These are phyloP conservation scores for Penicillium verrucosum DNA, from an alignment of 2,329 filamentous ascomycete genomes.

Conservation along the genomic window DNA sequence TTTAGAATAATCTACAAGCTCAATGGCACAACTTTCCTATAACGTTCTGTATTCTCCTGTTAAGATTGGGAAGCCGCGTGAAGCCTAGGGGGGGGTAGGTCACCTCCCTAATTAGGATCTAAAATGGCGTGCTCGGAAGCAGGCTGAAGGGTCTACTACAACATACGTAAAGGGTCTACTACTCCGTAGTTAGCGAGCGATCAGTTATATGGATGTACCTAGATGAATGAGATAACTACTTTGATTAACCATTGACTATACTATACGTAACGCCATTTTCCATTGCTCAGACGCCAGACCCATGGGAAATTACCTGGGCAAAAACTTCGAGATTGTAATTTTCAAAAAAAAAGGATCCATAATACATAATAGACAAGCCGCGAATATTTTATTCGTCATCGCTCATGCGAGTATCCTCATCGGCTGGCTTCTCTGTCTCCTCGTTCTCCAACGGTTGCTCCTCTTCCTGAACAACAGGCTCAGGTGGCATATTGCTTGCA, in stretches of 20 bases:
- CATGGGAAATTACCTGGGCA: slow-evolving; percentile 3
- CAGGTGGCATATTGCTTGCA: slow-evolving; percentile 34
- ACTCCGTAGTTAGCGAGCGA: too few species aligned
- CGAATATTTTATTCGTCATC: slow-evolving; percentile 12
- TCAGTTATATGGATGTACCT: too few species aligned
- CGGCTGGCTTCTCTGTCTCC: slow-evolving; percentile 8
- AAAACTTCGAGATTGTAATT: slow-evolving; percentile 4
- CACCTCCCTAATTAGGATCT: too few species aligned
- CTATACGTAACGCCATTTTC: slow-evolving; percentile 9
- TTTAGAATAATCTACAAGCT: too few species aligned
- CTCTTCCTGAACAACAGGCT: slow-evolving; percentile 16
- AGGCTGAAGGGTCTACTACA: too few species aligned
- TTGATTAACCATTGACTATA: neutral
- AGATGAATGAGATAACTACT: neutral
- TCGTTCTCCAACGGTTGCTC: slow-evolving; percentile 14
- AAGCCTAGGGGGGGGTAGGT: too few species aligned
- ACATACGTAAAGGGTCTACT: too few species aligned
- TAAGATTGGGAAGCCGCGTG: too few species aligned
- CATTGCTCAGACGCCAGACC: slow-evolving; percentile 10
- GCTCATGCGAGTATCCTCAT: slow-evolving; percentile 27
- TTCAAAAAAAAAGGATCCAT: slow-evolving; percentile 2
- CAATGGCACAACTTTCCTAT: too few species aligned
- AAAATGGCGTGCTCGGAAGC: too few species aligned
- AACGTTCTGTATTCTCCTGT: too few species aligned
- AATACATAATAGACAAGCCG: slow-evolving; percentile 5